phyloP scores from a whole-genome alignment of 2,329 filamentous ascomycete species.

The Aspergillus melleus region DNA sequence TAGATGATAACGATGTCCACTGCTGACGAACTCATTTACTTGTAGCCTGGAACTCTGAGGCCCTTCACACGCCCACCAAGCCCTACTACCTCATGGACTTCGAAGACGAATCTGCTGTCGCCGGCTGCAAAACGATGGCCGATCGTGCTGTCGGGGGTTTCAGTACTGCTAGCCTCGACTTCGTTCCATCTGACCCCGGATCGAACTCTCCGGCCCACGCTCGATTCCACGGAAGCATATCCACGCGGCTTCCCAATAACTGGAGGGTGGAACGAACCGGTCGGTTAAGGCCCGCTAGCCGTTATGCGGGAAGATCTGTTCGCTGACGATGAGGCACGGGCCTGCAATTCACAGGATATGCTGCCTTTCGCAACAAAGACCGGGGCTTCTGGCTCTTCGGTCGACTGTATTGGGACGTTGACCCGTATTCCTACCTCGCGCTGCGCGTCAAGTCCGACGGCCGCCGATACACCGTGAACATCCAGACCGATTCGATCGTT shows the following conservation, averaged over 20 bases:
- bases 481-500: slow-evolving; percentile 92
- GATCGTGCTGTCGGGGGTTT: slow-evolving; percentile 85
- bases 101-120: slow-evolving; percentile 36
- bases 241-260: slow-evolving; percentile 75
- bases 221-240: slow-evolving; percentile 85
- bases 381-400: slow-evolving; percentile 79
- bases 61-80: slow-evolving; percentile 37
- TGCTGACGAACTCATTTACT: slow-evolving; percentile 10
- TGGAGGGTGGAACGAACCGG: slow-evolving; percentile 45
- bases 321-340: not conserved
- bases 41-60: slow-evolving; percentile 45
- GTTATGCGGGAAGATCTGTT: not conserved
- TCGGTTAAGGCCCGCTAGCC: slow-evolving; percentile 16
- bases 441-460: slow-evolving; percentile 88
- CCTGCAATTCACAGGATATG: slow-evolving; percentile 66
- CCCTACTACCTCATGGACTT: slow-evolving; percentile 44
- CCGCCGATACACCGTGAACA: slow-evolving; percentile 87
- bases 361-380: slow-evolving; percentile 84
- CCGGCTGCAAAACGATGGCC: slow-evolving; percentile 70
- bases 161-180: slow-evolving; percentile 72
- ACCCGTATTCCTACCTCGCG: slow-evolving; percentile 83
- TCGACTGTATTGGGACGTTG: slow-evolving; percentile 81
- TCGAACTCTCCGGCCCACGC: slow-evolving; percentile 61
- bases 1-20: not conserved
- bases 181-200: slow-evolving; percentile 51